Conservation (phyloP, 805 yeast genomes). For the Zygosaccharomyces kombuchaensis region DNA sequence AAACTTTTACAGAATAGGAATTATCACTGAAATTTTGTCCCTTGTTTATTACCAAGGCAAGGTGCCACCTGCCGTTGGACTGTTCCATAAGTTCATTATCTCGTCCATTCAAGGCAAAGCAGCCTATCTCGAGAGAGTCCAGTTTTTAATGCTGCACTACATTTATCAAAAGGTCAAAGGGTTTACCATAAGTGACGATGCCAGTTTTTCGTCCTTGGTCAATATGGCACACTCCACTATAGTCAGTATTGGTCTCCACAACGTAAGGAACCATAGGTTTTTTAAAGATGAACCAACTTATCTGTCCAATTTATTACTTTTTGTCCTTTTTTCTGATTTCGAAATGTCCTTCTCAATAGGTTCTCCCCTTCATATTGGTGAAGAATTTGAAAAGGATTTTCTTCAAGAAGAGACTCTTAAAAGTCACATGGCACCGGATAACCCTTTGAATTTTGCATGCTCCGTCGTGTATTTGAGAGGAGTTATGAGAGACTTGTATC, state of each 20-base stretch:
- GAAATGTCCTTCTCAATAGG: conserved; percentile 13
- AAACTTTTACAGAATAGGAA: conserved; percentile 14
- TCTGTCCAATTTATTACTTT: conserved; percentile 12
- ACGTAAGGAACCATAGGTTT: conserved; percentile 2
- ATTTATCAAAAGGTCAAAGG: conserved; percentile 10
- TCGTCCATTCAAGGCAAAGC: conserved; percentile 12
- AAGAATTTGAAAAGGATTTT: background rate
- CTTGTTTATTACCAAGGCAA: conserved; percentile 5
- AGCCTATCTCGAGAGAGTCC: conserved; percentile 9
- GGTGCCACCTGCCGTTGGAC: conserved; percentile 9
- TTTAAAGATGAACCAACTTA: conserved; percentile 4
- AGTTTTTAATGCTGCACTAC: conserved; percentile 8
- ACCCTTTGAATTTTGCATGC: too few relatives aligned
- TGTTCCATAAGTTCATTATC: conserved; percentile 13
- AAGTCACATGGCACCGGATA: too few relatives aligned
- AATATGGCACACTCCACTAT: conserved; percentile 8
- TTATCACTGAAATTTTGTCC: conserved; percentile 14
- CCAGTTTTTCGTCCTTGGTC: conserved; percentile 6
- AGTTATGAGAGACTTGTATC: too few relatives aligned
- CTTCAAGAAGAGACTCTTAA: background rate
- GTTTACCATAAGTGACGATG: conserved; percentile 12
- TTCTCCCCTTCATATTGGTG: conserved; percentile 9
- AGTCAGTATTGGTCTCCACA: conserved; percentile 13
- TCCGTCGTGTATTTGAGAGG: too few relatives aligned
- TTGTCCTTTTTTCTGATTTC: conserved; percentile 13